Base-by-base conservation (phyloP, 2,329 filamentous ascomycete species). In the Microthyrium microscopicum region DNA sequence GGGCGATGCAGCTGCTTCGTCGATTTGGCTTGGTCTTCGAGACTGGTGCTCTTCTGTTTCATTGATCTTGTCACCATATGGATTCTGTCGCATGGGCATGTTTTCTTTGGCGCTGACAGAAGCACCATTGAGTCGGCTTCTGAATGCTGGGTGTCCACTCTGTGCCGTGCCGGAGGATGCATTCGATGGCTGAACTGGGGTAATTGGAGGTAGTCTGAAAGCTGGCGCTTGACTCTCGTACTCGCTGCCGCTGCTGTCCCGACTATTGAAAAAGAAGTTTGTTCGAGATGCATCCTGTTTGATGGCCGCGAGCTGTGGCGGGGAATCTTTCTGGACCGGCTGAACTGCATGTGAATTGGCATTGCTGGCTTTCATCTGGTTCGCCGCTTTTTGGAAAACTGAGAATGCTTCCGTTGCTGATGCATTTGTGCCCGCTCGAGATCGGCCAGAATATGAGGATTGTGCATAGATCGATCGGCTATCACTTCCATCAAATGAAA, bases 361-460 rank as follows among this genome's bases (percentile, higher is more conserved):
- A 31, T 28, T 20, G 33, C 33, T 35, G 27, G 40, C 38, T 11
- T 44, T 43, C 46, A 61, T 54, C 34, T 59, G 53, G 29, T 45
- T 55, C 1, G 54, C 56, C 24, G 60, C 57, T n/a, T 51, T 50
- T 36, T 62, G 60, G 32, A 63, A 62, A 11, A 58, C 55, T 6
- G 57, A 59, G 39, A 61, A 58, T 4, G 57, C 52, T 17, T 48
- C 46, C 5, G 45, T 33, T 5, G 45, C 43, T 4, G 21, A 11
- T 8, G 20, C n/a, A n/a, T n/a, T n/a, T n/a, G n/a, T n/a, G 44
- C 30, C 20, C 45, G 33, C 3, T 58, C 7, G 26, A 29, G 26
- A 8, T 8, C 15, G n/a, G n/a, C n/a, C n/a, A n/a, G n/a, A n/a
- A n/a, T n/a, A n/a, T n/a, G n/a, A n/a, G n/a, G n/a, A n/a, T n/a